Evolutionary conservation across 2,329 filamentous ascomycete species (phyloP), one percentile per base, ranked within the genome.

Genomic region (Penicillium verrucosum): DNA sequence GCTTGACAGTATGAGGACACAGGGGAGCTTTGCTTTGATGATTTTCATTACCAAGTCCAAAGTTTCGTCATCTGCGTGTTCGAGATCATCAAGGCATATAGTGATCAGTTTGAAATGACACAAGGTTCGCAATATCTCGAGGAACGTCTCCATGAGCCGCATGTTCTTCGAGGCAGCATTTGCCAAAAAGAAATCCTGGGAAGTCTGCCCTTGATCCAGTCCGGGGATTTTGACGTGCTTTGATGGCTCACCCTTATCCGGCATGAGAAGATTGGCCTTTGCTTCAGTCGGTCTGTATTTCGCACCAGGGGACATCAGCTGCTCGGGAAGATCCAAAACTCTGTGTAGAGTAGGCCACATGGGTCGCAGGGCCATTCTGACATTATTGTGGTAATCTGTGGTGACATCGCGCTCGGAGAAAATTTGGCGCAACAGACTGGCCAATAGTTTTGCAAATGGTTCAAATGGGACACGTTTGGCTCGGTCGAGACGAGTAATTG

Each of bases 41-140:
- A 97, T 91, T 66, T 92, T 88, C 16, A 87, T 83, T 38, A 97
- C 87, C 51, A 97, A 79, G 56, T 96, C 90, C 46, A 94, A 77
- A 14, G 89, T 94, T 72, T 97, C 93, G 27, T 89, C 85, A 69
- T 97, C 93, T 7, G 92, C 91, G 72, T 91, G 94, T 66, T 97
- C 92, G 32, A 97, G 77, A 72, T 97, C 93, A 68, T 97, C 93
- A 29, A 97, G 76, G 65, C 87, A 92, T 65, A 96, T 87, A 68
- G 90, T 95, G 52, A 96, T 92, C 66, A 96, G 86, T 66, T 92
- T 94, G 70, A 92, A 87, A 21, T 87, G 81, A 0, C 90, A 89
- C 54, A 97, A 86, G 41, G 95, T 84, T 51, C 90, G 85, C 49
- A 97, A 74, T 10, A 96, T 88, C 64, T 97, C 92, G 44, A 96